Evolutionary conservation across 177 flowering plant genomes (phyloP).

Genomic region (Viscum album): DNA sequence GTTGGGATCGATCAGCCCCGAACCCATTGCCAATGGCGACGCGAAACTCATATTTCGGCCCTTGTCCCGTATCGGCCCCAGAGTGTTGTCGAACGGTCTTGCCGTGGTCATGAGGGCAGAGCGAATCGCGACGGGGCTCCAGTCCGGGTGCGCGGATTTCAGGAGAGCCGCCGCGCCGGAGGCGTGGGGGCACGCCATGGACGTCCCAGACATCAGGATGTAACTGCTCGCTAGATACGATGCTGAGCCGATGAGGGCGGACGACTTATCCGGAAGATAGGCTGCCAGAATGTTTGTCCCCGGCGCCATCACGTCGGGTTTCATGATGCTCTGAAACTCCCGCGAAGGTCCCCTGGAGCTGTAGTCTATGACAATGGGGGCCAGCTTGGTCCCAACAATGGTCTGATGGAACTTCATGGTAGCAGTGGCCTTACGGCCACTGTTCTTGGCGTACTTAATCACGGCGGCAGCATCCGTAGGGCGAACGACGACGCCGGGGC

Average conservation of each 20-base stretch:
- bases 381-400: conserved; percentile 24
- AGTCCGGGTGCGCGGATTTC: conserved; percentile 36
- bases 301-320: conserved; percentile 55
- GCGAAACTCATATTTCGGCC: conserved; percentile 15
- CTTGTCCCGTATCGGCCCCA: conserved; percentile 17
- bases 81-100: conserved; percentile 27
- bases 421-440: conserved; percentile 20
- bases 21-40: conserved; percentile 35
- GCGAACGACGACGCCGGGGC: too few species aligned
- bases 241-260: neutral
- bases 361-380: conserved; percentile 36
- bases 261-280: conserved; percentile 26
- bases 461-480: conserved; percentile 3
- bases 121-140: conserved; percentile 58
- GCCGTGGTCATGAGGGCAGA: conserved; percentile 61
- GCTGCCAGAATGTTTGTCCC: conserved; percentile 40
- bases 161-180: conserved; percentile 45
- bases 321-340: conserved; percentile 31
- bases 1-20: conserved; percentile 53
- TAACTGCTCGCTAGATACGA: conserved; percentile 18
- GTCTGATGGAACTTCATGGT: conserved; percentile 28
- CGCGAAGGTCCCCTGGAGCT: conserved; percentile 57
- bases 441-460: conserved; percentile 22
- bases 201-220: conserved; percentile 44
- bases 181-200: conserved; percentile 57